These are phyloP conservation scores for Oryza coarctata DNA, from an alignment of 176 grass and related monocot genomes.

Conservation along the genomic window DNA sequence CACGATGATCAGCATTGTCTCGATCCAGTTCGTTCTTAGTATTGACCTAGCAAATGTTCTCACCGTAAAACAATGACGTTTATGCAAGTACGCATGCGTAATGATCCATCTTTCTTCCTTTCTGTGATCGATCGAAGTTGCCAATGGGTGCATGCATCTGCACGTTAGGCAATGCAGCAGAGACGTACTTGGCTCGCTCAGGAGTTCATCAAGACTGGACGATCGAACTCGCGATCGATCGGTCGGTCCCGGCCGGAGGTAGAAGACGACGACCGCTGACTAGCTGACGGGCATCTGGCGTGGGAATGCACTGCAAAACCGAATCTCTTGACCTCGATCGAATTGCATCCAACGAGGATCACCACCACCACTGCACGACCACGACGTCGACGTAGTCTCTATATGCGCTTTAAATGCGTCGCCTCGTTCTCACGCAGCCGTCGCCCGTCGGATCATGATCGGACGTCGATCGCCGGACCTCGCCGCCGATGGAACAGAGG, in stretches of 20 bases:
- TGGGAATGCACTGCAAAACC: slow-evolving; percentile 16
- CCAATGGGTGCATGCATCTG: background rate
- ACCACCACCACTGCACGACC: background rate
- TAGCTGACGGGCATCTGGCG: background rate
- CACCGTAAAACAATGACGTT: background rate
- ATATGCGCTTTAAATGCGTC: background rate
- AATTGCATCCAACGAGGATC: background rate
- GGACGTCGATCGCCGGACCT: background rate
- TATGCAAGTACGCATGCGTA: background rate
- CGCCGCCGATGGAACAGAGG: too few species aligned
- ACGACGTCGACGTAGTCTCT: background rate
- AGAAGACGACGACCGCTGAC: slow-evolving; percentile 19
- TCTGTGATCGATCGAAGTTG: background rate
- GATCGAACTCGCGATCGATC: too few species aligned
- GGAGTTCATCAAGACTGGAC: too few species aligned
- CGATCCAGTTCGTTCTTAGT: too few species aligned
- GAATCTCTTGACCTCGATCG: slow-evolving; percentile 21
- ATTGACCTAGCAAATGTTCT: too few species aligned
- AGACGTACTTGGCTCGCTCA: too few species aligned
- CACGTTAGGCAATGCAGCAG: too few species aligned
- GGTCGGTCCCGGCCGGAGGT: too few species aligned
- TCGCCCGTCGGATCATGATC: background rate
- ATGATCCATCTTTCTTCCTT: background rate
- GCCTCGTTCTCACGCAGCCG: background rate
- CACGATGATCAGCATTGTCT: background rate